These are phyloP conservation scores for Platanthera zijinensis DNA, from an alignment of 106 monocot genomes.

Conservation along the genomic window DNA sequence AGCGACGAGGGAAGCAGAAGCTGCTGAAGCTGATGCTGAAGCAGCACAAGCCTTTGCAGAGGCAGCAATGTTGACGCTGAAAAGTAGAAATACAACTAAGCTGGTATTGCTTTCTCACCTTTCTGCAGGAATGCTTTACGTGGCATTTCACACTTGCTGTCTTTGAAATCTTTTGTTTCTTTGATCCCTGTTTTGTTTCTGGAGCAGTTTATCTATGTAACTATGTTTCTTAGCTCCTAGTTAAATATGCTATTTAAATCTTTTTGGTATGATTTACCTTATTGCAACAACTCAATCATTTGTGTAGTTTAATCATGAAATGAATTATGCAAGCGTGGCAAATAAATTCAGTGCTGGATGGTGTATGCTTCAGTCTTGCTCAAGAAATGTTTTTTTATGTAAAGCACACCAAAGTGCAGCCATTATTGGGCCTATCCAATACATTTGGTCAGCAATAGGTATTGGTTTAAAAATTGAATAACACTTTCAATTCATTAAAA, in stretches of 20 bases:
- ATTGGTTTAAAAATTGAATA: too few species aligned
- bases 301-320: background rate
- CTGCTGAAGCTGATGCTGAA: slow-evolving; percentile 83
- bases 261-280: background rate
- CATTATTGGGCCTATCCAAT: too few species aligned
- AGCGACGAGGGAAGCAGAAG: slow-evolving; percentile 69
- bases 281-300: background rate
- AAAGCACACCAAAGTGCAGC: too few species aligned
- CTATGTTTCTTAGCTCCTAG: background rate
- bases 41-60: slow-evolving; percentile 80
- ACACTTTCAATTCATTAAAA: too few species aligned
- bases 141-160: background rate
- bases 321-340: background rate
- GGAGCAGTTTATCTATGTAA: background rate
- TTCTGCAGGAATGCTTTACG: background rate
- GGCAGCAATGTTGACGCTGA: slow-evolving; percentile 48
- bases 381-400: too few species aligned
- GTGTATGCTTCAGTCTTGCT: background rate
- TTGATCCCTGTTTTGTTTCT: background rate
- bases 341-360: background rate
- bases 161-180: background rate
- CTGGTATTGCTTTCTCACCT: slow-evolving; percentile 23
- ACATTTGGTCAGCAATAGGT: background rate
- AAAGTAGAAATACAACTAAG: slow-evolving; percentile 46
- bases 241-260: background rate